Percentiles rank a stretch among this genome's conserved stretches.
These are phyloP conservation scores for Danielia reshetovae DNA, from an alignment of 805 yeast species.

Conservation along the genomic window DNA sequence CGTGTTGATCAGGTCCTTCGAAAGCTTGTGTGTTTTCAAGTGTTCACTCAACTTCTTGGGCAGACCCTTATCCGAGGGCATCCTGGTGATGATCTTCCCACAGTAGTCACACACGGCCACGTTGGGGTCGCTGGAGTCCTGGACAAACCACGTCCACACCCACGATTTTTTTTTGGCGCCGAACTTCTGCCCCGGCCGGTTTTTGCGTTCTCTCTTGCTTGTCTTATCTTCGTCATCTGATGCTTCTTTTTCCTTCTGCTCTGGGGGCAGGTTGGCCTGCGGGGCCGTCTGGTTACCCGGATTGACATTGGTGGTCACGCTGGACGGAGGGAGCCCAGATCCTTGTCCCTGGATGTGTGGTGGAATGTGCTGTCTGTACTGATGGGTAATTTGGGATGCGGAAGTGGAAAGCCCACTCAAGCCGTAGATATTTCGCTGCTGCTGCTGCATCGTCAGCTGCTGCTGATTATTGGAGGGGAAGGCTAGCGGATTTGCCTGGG, in stretches of 20 bases:
- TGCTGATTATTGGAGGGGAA: constrained; percentile 22
- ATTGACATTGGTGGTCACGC: neutral
- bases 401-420: constrained; percentile 3
- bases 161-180: constrained; percentile 61
- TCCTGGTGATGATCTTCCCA: constrained; percentile 44
- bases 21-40: constrained; percentile 50
- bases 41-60: constrained; percentile 60
- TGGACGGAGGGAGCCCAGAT: constrained; percentile 1
- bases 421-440: constrained; percentile 11
- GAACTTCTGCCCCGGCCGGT: constrained; percentile 52
- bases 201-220: constrained; percentile 30
- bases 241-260: neutral
- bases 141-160: constrained; percentile 63
- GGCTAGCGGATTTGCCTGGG: constrained; percentile 18
- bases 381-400: constrained; percentile 9
- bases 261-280: too few relatives aligned
- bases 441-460: constrained; percentile 5
- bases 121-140: constrained; percentile 45
- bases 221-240: constrained; percentile 1
- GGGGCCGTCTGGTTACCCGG: too few relatives aligned
- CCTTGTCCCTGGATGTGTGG: constrained; percentile 1
- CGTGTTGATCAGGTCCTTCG: constrained; percentile 36
- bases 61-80: constrained; percentile 52
- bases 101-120: constrained; percentile 54
- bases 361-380: constrained; percentile 5